Base-by-base conservation (phyloP, 2,329 filamentous ascomycete species). In the Sporothrix brunneoviolacea region DNA sequence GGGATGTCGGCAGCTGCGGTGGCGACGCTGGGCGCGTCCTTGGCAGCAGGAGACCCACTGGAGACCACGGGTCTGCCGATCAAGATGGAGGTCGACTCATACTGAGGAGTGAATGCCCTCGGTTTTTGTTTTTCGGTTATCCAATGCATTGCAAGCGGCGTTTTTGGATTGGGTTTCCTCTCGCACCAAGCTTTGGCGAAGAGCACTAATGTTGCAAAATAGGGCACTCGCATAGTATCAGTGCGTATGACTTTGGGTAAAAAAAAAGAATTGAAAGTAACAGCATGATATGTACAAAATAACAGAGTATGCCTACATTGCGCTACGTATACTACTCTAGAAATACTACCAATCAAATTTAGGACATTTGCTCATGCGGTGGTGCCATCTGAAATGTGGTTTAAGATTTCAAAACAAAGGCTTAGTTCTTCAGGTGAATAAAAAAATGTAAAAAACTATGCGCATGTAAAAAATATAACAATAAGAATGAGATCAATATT, bases 21-120 rank as follows among this genome's bases (percentile, higher is more conserved):
- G 18, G 67, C 64, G 2, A 61, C 59, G 3, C 55, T 62, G 3
- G 62, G 60, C 8, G 65, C 65, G 0, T 59, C 61, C 9, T 58
- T 64, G 54, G 64, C 62, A 3, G 62, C 59, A 18, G 49, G n/a
- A 16, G 16, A 65, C 57, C 59, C 55, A 35, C 19, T 41, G 2
- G 39, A 30, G 15, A 6, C 19, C 16, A 55, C 56, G 30, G 37
- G 59, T 2, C 30, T 49, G 1, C 47, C 56, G 10, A 56, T 62
- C 36, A 70, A 64, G 59, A 76, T 76, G 72, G 73, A 77, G 27
- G 59, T 74, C 10, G 76, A 79, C 51, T 70, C 69, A 2, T 74
- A 74, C 52, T 73, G 33, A 48, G 22, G 15, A 12, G 7, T 32
- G 8, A 12, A 13, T n/a, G 32, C 22, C 16, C 9, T 36, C n/a